phyloP scores from a whole-genome alignment of 2,329 filamentous ascomycete genomes.

The Pezicula radicicola region DNA sequence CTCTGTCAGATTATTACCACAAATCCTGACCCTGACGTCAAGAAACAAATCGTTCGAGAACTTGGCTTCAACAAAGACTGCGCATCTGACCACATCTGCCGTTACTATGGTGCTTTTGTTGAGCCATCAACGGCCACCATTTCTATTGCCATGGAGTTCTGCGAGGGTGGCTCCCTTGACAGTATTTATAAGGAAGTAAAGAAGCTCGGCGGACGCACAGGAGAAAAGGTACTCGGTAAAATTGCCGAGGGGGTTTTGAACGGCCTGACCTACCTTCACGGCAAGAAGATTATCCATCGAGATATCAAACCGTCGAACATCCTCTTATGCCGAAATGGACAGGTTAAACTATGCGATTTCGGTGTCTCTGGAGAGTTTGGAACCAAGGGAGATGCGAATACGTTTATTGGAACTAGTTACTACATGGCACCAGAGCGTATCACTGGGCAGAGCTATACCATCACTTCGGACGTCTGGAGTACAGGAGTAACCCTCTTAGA shows the following conservation, averaged over 20 bases:
- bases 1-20: conserved; percentile 86
- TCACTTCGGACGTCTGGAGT: conserved; percentile 98
- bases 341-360: conserved; percentile 98
- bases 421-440: conserved; percentile 99
- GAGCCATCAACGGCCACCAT: conserved; percentile 96
- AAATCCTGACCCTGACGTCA: conserved; percentile 95
- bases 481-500: conserved; percentile 96
- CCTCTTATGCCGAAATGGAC: conserved; percentile 83
- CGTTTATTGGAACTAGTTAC: conserved; percentile 97
- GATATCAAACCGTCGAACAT: conserved; percentile 99
- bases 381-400: conserved; percentile 97
- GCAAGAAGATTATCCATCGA: conserved; percentile 95
- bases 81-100: conserved; percentile 92
- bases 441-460: conserved; percentile 95
- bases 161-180: conserved; percentile 92
- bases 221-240: conserved; percentile 96
- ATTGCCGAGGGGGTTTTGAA: conserved; percentile 93
- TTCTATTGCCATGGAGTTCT: conserved; percentile 98
- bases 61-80: conserved; percentile 98
- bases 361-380: conserved; percentile 97
- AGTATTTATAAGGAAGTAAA: conserved; percentile 98
- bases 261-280: conserved; percentile 91
- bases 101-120: conserved; percentile 95
- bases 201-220: conserved; percentile 87
- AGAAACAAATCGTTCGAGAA: conserved; percentile 96